Conservation (phyloP, 805 yeast species). For the Komagataella pseudopastoris region DNA sequence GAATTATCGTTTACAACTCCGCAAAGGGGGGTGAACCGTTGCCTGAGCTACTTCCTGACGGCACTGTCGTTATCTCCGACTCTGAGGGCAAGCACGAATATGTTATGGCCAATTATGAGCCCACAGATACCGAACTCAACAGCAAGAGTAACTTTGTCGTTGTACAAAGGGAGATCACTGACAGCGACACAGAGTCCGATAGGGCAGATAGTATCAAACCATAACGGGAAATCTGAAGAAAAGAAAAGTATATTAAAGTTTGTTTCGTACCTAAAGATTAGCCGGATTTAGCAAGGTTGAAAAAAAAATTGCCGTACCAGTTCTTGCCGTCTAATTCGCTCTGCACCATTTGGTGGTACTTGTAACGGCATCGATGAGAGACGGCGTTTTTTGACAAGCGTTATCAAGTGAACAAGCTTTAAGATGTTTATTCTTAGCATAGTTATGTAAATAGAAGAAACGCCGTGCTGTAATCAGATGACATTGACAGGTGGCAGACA, state of each 20-base stretch:
- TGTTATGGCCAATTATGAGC: not conserved
- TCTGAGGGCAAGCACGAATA: not conserved
- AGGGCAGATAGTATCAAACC: not conserved
- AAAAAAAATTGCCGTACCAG: too few species aligned
- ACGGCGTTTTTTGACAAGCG: too few species aligned
- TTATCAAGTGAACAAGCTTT: too few species aligned
- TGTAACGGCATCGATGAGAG: too few species aligned
- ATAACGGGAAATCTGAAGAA: not conserved
- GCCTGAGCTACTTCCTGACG: not conserved
- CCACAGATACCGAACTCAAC: not conserved
- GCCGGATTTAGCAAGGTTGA: not conserved
- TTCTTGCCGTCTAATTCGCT: too few species aligned
- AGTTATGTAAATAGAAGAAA: too few species aligned
- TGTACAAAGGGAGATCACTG: not conserved
- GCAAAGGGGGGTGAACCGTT: constrained; percentile 1
- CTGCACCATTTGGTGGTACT: too few species aligned
- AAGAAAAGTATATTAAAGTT: not conserved
- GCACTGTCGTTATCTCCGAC: not conserved
- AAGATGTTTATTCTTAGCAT: too few species aligned
- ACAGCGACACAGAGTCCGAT: not conserved
- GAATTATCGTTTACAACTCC: not conserved
- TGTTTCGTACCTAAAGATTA: not conserved
- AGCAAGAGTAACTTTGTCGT: not conserved
- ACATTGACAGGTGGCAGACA: too few species aligned
- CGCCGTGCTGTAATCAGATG: too few species aligned